Base-by-base conservation (phyloP, 2,329 filamentous ascomycete species). In the Phyllosticta paracitricarpa region DNA sequence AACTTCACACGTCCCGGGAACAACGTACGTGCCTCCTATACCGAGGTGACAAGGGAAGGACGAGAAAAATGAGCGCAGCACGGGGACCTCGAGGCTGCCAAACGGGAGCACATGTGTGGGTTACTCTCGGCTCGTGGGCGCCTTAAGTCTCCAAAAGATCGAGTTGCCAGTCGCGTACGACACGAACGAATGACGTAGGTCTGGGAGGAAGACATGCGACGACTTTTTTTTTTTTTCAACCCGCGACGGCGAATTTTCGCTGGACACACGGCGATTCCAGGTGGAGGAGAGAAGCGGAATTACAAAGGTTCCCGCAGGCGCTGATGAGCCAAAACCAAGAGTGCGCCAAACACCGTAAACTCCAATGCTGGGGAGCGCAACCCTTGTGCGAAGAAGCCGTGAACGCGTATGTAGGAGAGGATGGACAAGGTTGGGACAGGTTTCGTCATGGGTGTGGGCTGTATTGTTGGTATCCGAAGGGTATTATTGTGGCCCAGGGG, bases 401-500 rank as follows among this genome's bases (percentile, higher is more conserved):
- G 51, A 62, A 62, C 51, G 60, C 56, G 35, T 62, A 35, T 58
- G 56, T 33, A 24, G 56, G 54, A 35, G 40, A 54, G 52, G 56
- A 58, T 33, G 55, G 28, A 56, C 33, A 35, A 51, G 33, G 25
- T 51, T 24, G 60, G 58, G 33, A 58, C 51, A 54, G 56, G 56
- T 54, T 58, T 58, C 60, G 60, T 61, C 56, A 61, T 58, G 60
- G 57, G 56, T 61, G 53, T 52, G 54, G 60, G 60, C 56, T 56
- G 56, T 61, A 62, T 52, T 56, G 53, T 58, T 59, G 56, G 60
- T 62, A 58, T 58, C 56, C 51, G 57, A 40, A 40, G 25, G 52
- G 60, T 61, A 61, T 61, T 61, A 61, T 55, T 57, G 56, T 28
- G 60, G 57, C 55, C 60, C 60, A 61, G 60, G 60, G 56, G 60